Evolutionary conservation across 306 rosid species (phyloP).

Genomic region (Hippophae gyantsensis): DNA sequence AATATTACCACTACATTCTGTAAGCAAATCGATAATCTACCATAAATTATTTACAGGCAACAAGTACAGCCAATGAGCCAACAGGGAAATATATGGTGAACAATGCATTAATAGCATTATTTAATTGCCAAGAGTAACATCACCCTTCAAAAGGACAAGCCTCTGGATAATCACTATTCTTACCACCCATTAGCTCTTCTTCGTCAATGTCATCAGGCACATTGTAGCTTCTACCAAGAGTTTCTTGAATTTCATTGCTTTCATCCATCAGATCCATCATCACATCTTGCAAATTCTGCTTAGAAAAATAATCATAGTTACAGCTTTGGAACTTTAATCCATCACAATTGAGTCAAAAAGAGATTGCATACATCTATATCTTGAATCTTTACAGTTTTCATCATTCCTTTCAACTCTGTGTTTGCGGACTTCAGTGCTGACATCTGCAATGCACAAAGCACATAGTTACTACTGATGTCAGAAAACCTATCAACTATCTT

Average conservation of each 20-base stretch:
- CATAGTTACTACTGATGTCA: conserved; percentile 5
- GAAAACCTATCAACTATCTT: not conserved
- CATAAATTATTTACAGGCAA: not conserved
- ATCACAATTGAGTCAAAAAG: not conserved
- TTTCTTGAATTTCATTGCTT: conserved; percentile 85
- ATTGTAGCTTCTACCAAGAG: conserved; percentile 89
- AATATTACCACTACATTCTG: not conserved
- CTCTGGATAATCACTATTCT: conserved; percentile 21
- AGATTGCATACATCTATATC: conserved; percentile 69
- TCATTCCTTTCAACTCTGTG: conserved; percentile 96
- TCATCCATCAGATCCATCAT: conserved; percentile 99
- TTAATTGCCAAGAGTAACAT: not conserved
- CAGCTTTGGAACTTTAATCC: not conserved
- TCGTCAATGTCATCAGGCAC: conserved; percentile 97
- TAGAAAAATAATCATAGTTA: conserved; percentile 5
- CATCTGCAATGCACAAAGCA: conserved; percentile 46
- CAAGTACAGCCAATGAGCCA: not conserved
- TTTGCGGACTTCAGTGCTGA: conserved; percentile 91
- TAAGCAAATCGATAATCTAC: not conserved
- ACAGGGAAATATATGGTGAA: not conserved
- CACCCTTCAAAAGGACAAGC: not conserved
- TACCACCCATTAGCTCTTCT: conserved; percentile 97
- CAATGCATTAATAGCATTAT: too few relatives aligned
- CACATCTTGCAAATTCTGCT: conserved; percentile 93
- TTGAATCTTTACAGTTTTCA: conserved; percentile 97